phyloP scores from a whole-genome alignment of 2,329 filamentous ascomycete species.

The Exophiala calicioides region DNA sequence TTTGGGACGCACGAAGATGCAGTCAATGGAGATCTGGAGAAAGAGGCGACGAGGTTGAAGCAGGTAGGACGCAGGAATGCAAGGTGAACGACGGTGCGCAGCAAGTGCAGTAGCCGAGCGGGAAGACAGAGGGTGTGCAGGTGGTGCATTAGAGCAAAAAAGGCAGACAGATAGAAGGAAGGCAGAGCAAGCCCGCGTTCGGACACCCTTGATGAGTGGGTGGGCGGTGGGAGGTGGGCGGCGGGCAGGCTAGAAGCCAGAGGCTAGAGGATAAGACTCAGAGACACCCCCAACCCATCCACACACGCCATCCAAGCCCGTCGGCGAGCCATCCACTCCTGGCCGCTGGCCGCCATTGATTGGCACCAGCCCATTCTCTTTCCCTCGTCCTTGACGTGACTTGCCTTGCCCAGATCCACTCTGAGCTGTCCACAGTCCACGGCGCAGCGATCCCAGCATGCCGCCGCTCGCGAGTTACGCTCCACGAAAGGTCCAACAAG shows the following conservation, averaged over 20 bases:
- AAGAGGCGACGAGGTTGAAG: conserved; percentile 29
- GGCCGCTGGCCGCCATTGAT: conserved; percentile 10
- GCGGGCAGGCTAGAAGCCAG: conserved; percentile 14
- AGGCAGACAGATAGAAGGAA: conserved; percentile 11
- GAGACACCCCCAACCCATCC: conserved; percentile 9
- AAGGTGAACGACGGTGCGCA: conserved; percentile 25
- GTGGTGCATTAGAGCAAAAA: conserved; percentile 29
- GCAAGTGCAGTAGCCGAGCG: conserved; percentile 28
- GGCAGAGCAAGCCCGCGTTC: no score
- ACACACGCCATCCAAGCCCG: conserved; percentile 10
- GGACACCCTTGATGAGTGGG: conserved; percentile 10
- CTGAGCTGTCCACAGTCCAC: conserved; percentile 10
- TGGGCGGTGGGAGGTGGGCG: conserved; percentile 1
- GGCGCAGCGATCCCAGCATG: conserved; percentile 22
- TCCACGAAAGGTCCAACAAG: conserved; percentile 25
- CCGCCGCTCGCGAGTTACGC: conserved; percentile 25
- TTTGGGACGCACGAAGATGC: conserved; percentile 24
- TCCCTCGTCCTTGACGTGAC: conserved; percentile 1
- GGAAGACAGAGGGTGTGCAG: conserved; percentile 26
- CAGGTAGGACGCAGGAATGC: conserved; percentile 28
- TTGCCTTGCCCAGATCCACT: conserved; percentile 3
- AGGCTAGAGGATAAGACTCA: conserved; percentile 3
- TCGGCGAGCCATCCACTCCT: conserved; percentile 5
- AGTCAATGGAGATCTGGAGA: conserved; percentile 31
- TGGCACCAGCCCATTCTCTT: conserved; percentile 11